Percentiles rank a stretch among this genome's conserved stretches.
Evolutionary conservation across 2,329 filamentous ascomycete genomes (phyloP).

Genomic region (Aureobasidium mangrovei): DNA sequence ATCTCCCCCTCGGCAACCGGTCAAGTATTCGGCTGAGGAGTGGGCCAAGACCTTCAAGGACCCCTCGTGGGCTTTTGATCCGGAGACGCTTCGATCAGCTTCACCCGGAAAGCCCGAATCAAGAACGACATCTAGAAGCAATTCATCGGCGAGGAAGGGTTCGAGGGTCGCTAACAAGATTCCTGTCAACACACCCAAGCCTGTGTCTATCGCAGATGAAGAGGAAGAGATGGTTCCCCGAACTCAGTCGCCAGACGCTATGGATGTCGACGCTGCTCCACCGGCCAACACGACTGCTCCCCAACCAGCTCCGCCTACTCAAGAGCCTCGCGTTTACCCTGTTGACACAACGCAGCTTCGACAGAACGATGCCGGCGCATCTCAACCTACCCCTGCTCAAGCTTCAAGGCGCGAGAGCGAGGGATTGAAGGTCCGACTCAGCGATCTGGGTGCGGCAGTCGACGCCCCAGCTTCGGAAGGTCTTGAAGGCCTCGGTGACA

Average conservation of each 20-base stretch:
- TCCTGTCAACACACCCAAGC: neutral
- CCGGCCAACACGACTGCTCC: constrained; percentile 13
- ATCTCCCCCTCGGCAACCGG: constrained; percentile 13
- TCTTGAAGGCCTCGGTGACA: constrained; percentile 44
- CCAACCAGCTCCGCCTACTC: neutral
- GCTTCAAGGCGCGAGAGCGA: constrained; percentile 7
- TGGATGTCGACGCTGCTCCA: constrained; percentile 39
- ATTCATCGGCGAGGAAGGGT: constrained; percentile 4
- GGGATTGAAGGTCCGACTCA: constrained; percentile 33
- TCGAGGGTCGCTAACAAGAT: constrained; percentile 8
- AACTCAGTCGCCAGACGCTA: constrained; percentile 31
- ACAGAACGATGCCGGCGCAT: constrained; percentile 17
- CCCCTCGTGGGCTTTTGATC: constrained; percentile 29
- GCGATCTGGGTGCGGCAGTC: constrained; percentile 38
- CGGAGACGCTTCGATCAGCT: constrained; percentile 5
- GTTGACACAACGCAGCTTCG: constrained; percentile 17
- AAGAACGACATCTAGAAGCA: constrained; percentile 5
- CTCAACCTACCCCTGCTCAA: constrained; percentile 14
- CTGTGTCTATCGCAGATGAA: constrained; percentile 16
- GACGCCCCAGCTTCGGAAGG: constrained; percentile 45
- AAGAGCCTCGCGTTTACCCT: constrained; percentile 25
- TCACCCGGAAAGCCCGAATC: constrained; percentile 3
- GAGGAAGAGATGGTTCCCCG: constrained; percentile 22
- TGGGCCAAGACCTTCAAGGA: constrained; percentile 39
- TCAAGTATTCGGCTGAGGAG: constrained; percentile 33